Evolutionary conservation across 352 stramenopile species (phyloP).

Genomic region (Phytophthora pluvialis): DNA sequence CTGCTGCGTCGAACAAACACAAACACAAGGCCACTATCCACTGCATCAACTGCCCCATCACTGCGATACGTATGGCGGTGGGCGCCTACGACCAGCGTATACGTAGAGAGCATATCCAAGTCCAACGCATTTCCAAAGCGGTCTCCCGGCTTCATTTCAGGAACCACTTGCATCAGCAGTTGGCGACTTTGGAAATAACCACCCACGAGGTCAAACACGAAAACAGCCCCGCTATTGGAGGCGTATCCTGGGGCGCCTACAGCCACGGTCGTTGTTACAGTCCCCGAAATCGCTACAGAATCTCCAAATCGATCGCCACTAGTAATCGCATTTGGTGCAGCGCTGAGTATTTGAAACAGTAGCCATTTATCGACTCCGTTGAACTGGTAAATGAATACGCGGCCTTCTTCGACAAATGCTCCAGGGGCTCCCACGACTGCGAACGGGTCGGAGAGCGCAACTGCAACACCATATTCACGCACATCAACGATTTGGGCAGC

Average conservation of each 20-base stretch:
- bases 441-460: slow-evolving; percentile 58
- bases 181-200: slow-evolving; percentile 70
- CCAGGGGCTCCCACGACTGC: slow-evolving; percentile 70
- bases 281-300: slow-evolving; percentile 64
- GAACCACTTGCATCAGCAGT: slow-evolving; percentile 55
- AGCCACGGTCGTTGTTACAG: slow-evolving; percentile 52
- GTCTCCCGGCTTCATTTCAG: slow-evolving; percentile 59
- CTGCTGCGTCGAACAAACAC: slow-evolving; percentile 60
- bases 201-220: slow-evolving; percentile 74
- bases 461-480: slow-evolving; percentile 61
- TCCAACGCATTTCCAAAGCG: slow-evolving; percentile 74
- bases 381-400: slow-evolving; percentile 82
- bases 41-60: slow-evolving; percentile 26
- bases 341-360: slow-evolving; percentile 72
- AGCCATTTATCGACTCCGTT: slow-evolving; percentile 52
- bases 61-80: slow-evolving; percentile 47
- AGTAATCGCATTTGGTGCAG: slow-evolving; percentile 48
- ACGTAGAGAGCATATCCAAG: slow-evolving; percentile 76
- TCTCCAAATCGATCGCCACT: slow-evolving; percentile 77
- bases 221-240: slow-evolving; percentile 59
- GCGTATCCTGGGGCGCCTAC: slow-evolving; percentile 78
- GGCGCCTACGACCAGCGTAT: slow-evolving; percentile 73
- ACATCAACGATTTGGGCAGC: slow-evolving; percentile 42
- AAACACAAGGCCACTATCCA: slow-evolving; percentile 55
- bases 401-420: slow-evolving; percentile 57